phyloP scores from a whole-genome alignment of 2,329 filamentous ascomycete genomes.

The Knufia fluminis region DNA sequence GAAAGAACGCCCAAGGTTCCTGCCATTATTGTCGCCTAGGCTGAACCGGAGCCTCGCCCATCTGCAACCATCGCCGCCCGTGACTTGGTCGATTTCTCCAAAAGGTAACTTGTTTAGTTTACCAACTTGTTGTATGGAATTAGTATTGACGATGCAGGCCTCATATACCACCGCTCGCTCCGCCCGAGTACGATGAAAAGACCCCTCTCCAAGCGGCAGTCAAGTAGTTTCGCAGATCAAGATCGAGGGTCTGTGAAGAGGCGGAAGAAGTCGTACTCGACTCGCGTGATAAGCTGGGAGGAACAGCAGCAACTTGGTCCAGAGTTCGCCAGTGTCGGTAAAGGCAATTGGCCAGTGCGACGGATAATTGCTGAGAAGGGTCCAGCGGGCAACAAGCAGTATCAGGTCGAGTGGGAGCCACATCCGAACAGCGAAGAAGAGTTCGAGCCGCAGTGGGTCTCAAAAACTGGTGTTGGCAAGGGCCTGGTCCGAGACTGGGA shows the following conservation, averaged over 20 bases:
- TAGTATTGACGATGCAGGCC: conserved; percentile 14
- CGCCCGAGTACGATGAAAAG: conserved; percentile 18
- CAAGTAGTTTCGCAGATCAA: conserved; percentile 7
- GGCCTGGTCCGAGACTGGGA: conserved; percentile 7
- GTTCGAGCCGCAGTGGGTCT: conserved; percentile 20
- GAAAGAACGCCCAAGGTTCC: too few species aligned
- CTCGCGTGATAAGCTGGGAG: conserved; percentile 13
- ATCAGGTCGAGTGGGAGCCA: conserved; percentile 18
- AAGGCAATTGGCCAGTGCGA: conserved; percentile 14
- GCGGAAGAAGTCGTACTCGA: conserved; percentile 15
- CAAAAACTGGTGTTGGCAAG: conserved; percentile 2
- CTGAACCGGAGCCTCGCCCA: background rate
- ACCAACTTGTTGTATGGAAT: background rate
- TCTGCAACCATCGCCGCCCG: background rate
- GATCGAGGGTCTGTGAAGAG: conserved; percentile 11
- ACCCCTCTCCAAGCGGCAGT: conserved; percentile 5
- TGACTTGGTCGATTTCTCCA: background rate
- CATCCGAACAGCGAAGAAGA: conserved; percentile 17
- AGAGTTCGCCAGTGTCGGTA: conserved; percentile 9
- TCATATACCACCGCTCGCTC: background rate
- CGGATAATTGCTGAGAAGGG: conserved; percentile 30
- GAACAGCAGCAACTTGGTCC: conserved; percentile 13
- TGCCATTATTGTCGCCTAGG: background rate
- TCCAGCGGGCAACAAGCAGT: conserved; percentile 12
- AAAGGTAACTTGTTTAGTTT: background rate